These are phyloP conservation scores for Sutorius australiensis DNA, from an alignment of 768 basidiomycete genomes.

Conservation along the genomic window DNA sequence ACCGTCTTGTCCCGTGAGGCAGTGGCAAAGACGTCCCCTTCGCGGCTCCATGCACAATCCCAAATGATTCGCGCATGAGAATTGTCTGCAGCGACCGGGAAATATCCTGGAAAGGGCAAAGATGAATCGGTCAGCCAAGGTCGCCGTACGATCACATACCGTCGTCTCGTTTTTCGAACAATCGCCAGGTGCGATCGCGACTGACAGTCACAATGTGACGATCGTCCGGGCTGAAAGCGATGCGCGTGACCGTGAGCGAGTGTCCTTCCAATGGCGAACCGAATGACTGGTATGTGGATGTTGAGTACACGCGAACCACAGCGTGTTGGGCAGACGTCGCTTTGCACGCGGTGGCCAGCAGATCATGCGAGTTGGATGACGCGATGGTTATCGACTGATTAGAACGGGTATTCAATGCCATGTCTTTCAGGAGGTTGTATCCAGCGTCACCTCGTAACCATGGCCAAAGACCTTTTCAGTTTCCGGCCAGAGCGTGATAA, in stretches of 20 bases:
- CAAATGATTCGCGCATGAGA: slow-evolving; percentile 92
- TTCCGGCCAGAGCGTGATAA: slow-evolving; percentile 93
- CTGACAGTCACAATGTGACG: slow-evolving; percentile 77
- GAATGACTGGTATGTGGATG: slow-evolving; percentile 62
- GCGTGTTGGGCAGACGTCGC: slow-evolving; percentile 88
- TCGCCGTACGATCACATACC: slow-evolving; percentile 28
- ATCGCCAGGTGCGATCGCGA: slow-evolving; percentile 87
- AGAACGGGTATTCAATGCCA: not conserved
- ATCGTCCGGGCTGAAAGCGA: slow-evolving; percentile 88
- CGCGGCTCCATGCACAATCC: slow-evolving; percentile 86
- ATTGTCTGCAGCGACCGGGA: slow-evolving; percentile 66
- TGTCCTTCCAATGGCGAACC: slow-evolving; percentile 81
- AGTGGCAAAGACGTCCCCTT: slow-evolving; percentile 81
- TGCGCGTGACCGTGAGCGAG: slow-evolving; percentile 81
- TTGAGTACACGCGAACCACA: slow-evolving; percentile 77
- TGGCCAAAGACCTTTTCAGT: slow-evolving; percentile 96
- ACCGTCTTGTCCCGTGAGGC: slow-evolving; percentile 96
- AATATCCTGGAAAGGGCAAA: slow-evolving; percentile 44
- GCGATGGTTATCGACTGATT: slow-evolving; percentile 75
- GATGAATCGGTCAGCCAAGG: not conserved
- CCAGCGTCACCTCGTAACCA: slow-evolving; percentile 76
- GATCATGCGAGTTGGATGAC: slow-evolving; percentile 60
- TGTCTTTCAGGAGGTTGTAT: not conserved
- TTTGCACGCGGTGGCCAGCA: slow-evolving; percentile 89
- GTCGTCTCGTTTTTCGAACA: slow-evolving; percentile 55